Evolutionary conservation across 78 protist species (phyloP).

Genomic region (Abeoforma whisleri): DNA sequence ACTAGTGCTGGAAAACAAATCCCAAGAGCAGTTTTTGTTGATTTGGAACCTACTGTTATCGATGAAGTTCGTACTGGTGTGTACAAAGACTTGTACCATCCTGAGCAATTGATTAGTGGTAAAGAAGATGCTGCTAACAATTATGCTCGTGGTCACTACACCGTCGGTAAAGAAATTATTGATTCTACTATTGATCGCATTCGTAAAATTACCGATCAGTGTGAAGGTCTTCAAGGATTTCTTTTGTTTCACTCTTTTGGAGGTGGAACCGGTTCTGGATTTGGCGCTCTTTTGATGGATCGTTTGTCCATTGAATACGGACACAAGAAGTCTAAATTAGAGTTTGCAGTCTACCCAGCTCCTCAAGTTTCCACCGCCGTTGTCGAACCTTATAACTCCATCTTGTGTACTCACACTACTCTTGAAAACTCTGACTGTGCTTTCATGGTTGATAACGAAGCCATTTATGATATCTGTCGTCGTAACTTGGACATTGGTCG

Average conservation of each 20-base stretch:
- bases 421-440: slow-evolving; percentile 94
- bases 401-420: slow-evolving; percentile 87
- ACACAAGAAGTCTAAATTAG: slow-evolving; percentile 89
- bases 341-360: slow-evolving; percentile 86
- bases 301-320: slow-evolving; percentile 94
- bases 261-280: slow-evolving; percentile 99
- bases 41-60: slow-evolving; percentile 91
- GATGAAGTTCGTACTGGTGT: slow-evolving; percentile 90
- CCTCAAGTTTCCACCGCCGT: slow-evolving; percentile 93
- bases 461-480: slow-evolving; percentile 97
- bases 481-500: slow-evolving; percentile 85
- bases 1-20: slow-evolving; percentile 77
- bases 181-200: slow-evolving; percentile 87
- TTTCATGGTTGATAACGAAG: slow-evolving; percentile 75
- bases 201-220: slow-evolving; percentile 93
- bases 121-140: slow-evolving; percentile 99
- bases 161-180: slow-evolving; percentile 89
- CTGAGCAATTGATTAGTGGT: slow-evolving; percentile 93
- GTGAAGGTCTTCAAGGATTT: slow-evolving; percentile 97
- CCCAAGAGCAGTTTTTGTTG: slow-evolving; percentile 86
- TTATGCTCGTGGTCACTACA: slow-evolving; percentile 98
- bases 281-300: slow-evolving; percentile 87
- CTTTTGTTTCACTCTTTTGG: slow-evolving; percentile 89
- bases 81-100: slow-evolving; percentile 93
- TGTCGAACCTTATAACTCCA: slow-evolving; percentile 99